Evolutionary conservation across 345 rosid genomes (phyloP).

Genomic region (Citrus glauca): DNA sequence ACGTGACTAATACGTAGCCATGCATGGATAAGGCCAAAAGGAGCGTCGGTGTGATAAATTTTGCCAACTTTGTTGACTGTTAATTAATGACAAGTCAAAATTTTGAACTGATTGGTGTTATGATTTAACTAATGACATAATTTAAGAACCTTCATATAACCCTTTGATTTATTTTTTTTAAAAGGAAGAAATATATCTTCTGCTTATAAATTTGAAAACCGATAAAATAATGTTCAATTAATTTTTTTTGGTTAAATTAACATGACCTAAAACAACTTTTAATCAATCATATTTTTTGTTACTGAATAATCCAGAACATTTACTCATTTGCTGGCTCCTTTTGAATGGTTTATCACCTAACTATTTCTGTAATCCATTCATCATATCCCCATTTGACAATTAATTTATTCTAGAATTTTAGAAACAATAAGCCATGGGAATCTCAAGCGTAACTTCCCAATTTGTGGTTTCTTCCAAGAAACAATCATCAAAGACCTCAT

Average conservation of each 20-base stretch:
- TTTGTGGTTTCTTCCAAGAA: slow-evolving; percentile 1
- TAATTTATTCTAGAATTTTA: not conserved
- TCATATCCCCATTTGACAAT: not conserved
- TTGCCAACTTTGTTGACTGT: not conserved
- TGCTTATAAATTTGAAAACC: too few species aligned
- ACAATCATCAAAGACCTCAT: not conserved
- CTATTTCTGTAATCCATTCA: not conserved
- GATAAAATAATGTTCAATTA: too few species aligned
- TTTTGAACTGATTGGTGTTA: not conserved
- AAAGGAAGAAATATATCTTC: too few species aligned
- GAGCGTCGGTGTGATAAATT: not conserved
- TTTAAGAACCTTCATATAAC: not conserved
- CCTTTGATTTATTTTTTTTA: too few species aligned
- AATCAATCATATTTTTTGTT: not conserved
- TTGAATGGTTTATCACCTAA: not conserved
- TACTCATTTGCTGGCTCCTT: not conserved
- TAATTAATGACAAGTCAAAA: not conserved
- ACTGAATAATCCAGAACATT: not conserved
- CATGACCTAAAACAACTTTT: too few species aligned
- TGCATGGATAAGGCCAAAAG: not conserved
- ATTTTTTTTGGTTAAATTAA: too few species aligned
- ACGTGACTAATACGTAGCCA: not conserved
- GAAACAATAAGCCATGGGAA: not conserved
- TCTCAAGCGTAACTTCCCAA: not conserved
- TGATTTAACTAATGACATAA: not conserved